Conservation (phyloP, 2,329 filamentous ascomycete species). For the Phialemoniopsis sp. region DNA sequence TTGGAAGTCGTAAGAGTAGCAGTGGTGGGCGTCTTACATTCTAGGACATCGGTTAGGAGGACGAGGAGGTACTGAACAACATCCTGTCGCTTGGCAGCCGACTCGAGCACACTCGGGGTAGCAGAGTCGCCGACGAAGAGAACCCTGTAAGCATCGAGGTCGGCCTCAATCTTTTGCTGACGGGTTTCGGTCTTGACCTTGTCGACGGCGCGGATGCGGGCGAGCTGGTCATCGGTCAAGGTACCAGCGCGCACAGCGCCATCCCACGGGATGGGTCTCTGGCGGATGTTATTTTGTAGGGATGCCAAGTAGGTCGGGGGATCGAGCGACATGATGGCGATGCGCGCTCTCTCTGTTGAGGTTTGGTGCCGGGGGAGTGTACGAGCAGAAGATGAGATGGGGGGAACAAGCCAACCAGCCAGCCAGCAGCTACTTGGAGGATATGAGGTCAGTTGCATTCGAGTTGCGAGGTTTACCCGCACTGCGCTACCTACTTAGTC, state of each 20-base stretch:
- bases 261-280: slow-evolving; percentile 95
- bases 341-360: not conserved
- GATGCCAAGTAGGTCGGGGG: slow-evolving; percentile 81
- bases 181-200: slow-evolving; percentile 92
- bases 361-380: no score
- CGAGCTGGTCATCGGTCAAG: slow-evolving; percentile 89
- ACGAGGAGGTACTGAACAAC: slow-evolving; percentile 95
- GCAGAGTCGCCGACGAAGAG: slow-evolving; percentile 77
- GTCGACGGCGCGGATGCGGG: slow-evolving; percentile 94
- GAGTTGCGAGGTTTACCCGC: no score
- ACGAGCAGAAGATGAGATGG: no score
- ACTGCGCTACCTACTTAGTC: no score
- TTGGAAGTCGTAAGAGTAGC: not conserved
- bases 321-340: slow-evolving; percentile 74
- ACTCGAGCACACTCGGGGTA: slow-evolving; percentile 70
- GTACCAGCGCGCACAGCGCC: slow-evolving; percentile 90
- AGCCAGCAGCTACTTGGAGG: no score
- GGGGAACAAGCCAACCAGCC: no score
- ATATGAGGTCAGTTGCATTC: no score
- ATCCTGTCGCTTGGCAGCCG: slow-evolving; percentile 79
- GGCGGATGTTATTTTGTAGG: slow-evolving; percentile 94
- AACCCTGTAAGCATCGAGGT: slow-evolving; percentile 74
- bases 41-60: slow-evolving; percentile 79
- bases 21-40: slow-evolving; percentile 53
- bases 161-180: slow-evolving; percentile 73